These are phyloP conservation scores for Angomonas ambiguus DNA, from an alignment of 208 protist genomes.

Conservation along the genomic window DNA sequence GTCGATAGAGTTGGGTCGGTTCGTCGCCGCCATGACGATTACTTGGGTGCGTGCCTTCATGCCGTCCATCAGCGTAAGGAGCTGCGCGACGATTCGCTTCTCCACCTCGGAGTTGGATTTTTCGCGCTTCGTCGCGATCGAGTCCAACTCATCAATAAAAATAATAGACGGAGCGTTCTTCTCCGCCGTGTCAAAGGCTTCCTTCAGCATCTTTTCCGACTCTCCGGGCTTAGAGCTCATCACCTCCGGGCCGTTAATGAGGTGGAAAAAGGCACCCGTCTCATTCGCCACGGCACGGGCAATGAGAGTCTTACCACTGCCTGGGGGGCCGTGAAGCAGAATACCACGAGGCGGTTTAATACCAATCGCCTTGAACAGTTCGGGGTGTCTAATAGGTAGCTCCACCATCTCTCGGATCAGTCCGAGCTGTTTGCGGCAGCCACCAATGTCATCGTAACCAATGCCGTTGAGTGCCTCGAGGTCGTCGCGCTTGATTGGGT, in stretches of 20 bases:
- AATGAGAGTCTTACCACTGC: constrained; percentile 99
- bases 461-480: constrained; percentile 95
- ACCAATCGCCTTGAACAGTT: constrained; percentile 98
- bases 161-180: constrained; percentile 99
- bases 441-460: constrained; percentile 99
- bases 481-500: constrained; percentile 99
- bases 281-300: constrained; percentile 99
- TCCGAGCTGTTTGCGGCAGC: constrained; percentile 97
- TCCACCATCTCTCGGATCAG: constrained; percentile 99
- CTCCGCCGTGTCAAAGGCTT: constrained; percentile 99
- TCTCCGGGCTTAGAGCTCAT: constrained; percentile 99
- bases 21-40: constrained; percentile 99
- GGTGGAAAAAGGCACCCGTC: constrained; percentile 99
- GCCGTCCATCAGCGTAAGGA: constrained; percentile 99
- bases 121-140: constrained; percentile 99
- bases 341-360: constrained; percentile 97
- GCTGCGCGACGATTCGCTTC: constrained; percentile 99
- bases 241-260: constrained; percentile 99
- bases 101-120: constrained; percentile 99
- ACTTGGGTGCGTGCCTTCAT: constrained; percentile 98
- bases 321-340: constrained; percentile 99
- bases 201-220: constrained; percentile 99
- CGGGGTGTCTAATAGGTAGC: constrained; percentile 98
- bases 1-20: constrained; percentile 99
- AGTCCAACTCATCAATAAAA: constrained; percentile 99